Evolutionary conservation across 345 rosid species (phyloP).

Genomic region (Euclidium syriacum): DNA sequence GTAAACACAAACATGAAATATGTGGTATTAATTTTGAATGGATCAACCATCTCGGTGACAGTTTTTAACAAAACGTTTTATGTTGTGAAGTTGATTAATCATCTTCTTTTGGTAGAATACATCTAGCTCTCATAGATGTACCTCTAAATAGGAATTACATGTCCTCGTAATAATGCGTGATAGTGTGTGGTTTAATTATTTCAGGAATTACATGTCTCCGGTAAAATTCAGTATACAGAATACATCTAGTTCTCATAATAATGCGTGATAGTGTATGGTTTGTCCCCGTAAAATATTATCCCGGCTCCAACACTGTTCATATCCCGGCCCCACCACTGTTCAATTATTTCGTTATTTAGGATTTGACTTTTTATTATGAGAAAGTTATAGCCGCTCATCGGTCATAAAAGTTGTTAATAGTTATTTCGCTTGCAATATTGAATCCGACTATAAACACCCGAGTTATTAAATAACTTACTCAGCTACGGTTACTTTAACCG

Average conservation of each 20-base stretch:
- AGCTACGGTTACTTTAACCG: conserved; percentile 2
- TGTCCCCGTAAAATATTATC: not conserved
- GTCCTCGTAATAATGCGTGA: not conserved
- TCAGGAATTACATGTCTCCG: no score
- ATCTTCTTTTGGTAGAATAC: not conserved
- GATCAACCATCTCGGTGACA: not conserved
- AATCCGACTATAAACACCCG: not conserved
- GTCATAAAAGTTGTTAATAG: conserved; percentile 5
- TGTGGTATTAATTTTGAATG: no score
- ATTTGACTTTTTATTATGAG: conserved; percentile 12
- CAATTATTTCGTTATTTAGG: conserved; percentile 6
- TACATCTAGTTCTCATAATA: not conserved
- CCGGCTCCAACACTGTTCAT: no score
- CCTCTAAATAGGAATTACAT: not conserved
- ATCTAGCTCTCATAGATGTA: not conserved
- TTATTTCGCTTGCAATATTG: not conserved
- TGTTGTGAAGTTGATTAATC: not conserved
- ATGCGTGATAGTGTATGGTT: conserved; percentile 10
- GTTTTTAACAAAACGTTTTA: no score
- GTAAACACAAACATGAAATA: no score
- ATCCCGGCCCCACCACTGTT: no score
- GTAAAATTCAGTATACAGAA: no score
- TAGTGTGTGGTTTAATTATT: no score
- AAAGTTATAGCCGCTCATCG: conserved; percentile 25
- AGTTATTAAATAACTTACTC: not conserved